phyloP scores from a whole-genome alignment of 1,284 basidiomycete species.

The Entoloma clypeatum region DNA sequence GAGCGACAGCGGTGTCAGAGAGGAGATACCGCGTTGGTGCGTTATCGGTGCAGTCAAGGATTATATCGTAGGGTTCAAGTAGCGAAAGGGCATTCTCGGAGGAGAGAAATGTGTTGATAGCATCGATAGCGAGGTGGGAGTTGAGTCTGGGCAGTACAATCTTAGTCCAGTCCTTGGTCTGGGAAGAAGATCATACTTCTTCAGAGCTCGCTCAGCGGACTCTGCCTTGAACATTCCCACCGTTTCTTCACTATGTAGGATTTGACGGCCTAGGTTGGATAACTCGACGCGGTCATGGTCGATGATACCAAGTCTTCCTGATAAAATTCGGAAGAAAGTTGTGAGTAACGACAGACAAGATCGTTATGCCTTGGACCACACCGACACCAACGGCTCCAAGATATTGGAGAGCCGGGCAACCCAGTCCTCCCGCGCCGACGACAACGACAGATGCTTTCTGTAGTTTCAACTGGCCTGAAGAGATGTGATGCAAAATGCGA shows the following conservation, averaged over 20 bases:
- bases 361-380: conserved; percentile 79
- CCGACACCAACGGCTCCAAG: conserved; percentile 91
- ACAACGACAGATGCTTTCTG: conserved; percentile 77
- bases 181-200: conserved; percentile 43
- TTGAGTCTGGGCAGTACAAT: conserved; percentile 77
- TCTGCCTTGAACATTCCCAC: conserved; percentile 84
- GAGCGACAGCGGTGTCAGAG: conserved; percentile 81
- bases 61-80: conserved; percentile 66
- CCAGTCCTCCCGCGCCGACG: conserved; percentile 93
- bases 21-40: conserved; percentile 90
- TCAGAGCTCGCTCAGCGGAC: conserved; percentile 71
- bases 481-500: conserved; percentile 1
- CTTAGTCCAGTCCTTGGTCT: too few species aligned
- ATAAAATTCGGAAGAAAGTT: conserved; percentile 7
- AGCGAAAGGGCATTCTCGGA: conserved; percentile 59
- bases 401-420: conserved; percentile 94
- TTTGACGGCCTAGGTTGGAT: conserved; percentile 93
- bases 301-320: conserved; percentile 81
- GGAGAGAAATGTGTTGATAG: conserved; percentile 51
- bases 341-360: conserved; percentile 1
- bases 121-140: conserved; percentile 54
- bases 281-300: conserved; percentile 91
- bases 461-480: conserved; percentile 82
- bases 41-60: conserved; percentile 97
- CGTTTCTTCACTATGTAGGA: conserved; percentile 80